Evolutionary conservation across 192 early-diverging fungal species (phyloP), one percentile per base, ranked within the genome.

Genomic region (Coemansia umbellata): DNA sequence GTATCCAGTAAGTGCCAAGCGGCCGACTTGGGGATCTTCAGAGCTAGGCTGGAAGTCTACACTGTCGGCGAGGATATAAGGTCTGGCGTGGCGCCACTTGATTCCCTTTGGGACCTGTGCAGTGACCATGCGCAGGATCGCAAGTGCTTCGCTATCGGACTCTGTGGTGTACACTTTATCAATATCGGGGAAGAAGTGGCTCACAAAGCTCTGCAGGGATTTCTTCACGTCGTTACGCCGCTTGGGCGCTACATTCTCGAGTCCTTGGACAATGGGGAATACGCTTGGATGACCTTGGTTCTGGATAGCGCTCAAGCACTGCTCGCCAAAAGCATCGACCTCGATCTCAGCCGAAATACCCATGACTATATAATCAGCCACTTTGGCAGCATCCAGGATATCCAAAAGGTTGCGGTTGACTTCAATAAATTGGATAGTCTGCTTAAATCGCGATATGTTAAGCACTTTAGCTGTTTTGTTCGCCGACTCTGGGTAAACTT

Each of bases 271-370:
- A 11, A 85, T 74, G 14, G 85, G 77, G 23, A 94, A 78, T 31
- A 86, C 81, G 4, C 84, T 81, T 0, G 88, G 81, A 14, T 95
- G 85, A 50, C 93, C 94, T 66, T 95, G 93, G 39, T 87, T 83
- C 66, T 91, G 88, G 53, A 99, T 87, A 24, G 88, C 83, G 30
- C 81, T 80, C 63, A 99, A 63, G 47, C 85, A 84, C 50, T 80
- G 80, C 64, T 92, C 87, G 33, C 96, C 96, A 82, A 95, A 95
- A 31, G 78, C 80, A 63, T 97, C 96, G 7, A 98, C 96, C 64
- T 97, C 94, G 8, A 86, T 85, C 3, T 85, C 81, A 13, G 93
- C 91, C 37, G 92, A 94, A 59, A 98, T 65, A 1, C 89, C 81
- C 63, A 92, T 86, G 44, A 98, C 54, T 53, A 91, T 80, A 58